Base-by-base conservation (phyloP, 2,329 filamentous ascomycete species). In the Tolypocladium cylindrosporum region DNA sequence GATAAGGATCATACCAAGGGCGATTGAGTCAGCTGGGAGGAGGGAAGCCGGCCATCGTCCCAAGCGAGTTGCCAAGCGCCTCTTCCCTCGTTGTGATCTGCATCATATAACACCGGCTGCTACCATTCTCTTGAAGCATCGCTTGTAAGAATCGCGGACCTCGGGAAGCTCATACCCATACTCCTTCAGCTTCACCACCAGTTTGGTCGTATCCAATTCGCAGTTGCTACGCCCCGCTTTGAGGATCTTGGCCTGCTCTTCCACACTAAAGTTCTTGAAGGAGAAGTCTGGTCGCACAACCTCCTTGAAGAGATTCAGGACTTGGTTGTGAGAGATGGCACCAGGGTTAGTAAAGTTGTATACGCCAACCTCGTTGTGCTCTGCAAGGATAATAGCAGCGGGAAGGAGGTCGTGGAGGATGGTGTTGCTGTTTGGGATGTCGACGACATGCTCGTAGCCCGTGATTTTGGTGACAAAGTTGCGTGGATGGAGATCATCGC, bases 291-390 rank as follows among this genome's bases (percentile, higher is more conserved):
- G 85, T 45, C 84, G 78, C 42, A 88, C 79, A 62, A 85, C 83
- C 61, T 87, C 78, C 64, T 79, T 80, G 73, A 87, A 87, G 48
- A 88, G 73, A 2, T 72, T 64, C 43, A 88, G 74, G 8, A 88
- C 84, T 71, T 88, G 84, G 69, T 88, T 88, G 72, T 88, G 85
- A n/a, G 83, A 85, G 68, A 88, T 87, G 61, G 83, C 82, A 14
- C 85, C 85, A 0, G 85, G 85, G 72, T 88, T 88, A 60, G 84
- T 87, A 69, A 88, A 87, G 74, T 88, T 88, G 72, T 84, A 87
- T 63, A 88, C 75, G 21, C 85, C 85, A 1, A 78, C 81, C 48
- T 87, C 84, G 45, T 74, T 72, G 71, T 85, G 77, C 68, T 86
- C 81, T 36, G 84, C 80, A 62, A 87, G 72, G 52, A 84, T 67